A percentile compares a stretch with the other conserved stretches of the same genome.
Evolutionary conservation across 352 stramenopile genomes (phyloP).

Genomic region (Saprolegnia parasitica): DNA sequence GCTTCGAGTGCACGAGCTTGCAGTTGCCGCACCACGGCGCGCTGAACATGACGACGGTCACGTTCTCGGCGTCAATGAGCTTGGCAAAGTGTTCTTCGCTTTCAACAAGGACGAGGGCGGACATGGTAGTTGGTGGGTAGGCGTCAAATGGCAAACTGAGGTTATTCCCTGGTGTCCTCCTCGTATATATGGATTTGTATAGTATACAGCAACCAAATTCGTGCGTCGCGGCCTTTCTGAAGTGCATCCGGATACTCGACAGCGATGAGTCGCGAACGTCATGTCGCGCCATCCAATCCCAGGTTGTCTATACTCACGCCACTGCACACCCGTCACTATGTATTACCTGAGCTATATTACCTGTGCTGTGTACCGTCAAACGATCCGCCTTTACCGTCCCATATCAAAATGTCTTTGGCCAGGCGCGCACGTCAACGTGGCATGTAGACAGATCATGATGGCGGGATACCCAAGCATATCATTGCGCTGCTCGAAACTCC

Average conservation of each 20-base stretch:
- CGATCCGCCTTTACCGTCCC: too few relatives aligned
- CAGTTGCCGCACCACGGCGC: slow-evolving; percentile 63
- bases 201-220: neutral
- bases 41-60: slow-evolving; percentile 49
- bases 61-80: slow-evolving; percentile 37
- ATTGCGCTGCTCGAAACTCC: too few relatives aligned
- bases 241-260: neutral
- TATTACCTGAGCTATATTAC: neutral
- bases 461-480: too few relatives aligned
- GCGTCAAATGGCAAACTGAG: neutral
- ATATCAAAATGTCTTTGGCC: too few relatives aligned
- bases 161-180: neutral
- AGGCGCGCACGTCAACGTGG: too few relatives aligned
- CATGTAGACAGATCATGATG: too few relatives aligned
- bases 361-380: too few relatives aligned
- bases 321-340: neutral
- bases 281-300: neutral
- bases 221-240: neutral
- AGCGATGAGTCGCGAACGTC: neutral
- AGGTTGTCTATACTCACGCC: neutral
- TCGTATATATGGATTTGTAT: neutral
- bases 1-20: slow-evolving; percentile 52
- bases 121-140: neutral
- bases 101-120: slow-evolving; percentile 30
- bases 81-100: slow-evolving; percentile 42